Evolutionary conservation across 192 early-diverging fungal genomes (phyloP).

Genomic region (Podila minutissima): DNA sequence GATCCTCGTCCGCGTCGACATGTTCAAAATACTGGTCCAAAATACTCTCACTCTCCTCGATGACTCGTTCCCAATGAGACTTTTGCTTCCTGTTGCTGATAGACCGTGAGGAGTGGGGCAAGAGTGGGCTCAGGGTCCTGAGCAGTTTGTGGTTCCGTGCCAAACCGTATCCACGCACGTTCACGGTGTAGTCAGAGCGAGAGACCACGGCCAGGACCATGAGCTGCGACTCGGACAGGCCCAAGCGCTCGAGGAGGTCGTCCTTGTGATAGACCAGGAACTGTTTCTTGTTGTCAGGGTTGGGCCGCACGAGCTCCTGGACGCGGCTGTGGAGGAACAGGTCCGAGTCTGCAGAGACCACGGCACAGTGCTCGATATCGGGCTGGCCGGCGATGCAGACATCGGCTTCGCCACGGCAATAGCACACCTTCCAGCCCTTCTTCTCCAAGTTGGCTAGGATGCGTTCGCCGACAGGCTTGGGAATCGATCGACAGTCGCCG

Average conservation of each 20-base stretch:
- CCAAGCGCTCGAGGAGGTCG: background rate
- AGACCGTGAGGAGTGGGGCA: background rate
- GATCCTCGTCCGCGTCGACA: background rate
- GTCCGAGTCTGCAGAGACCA: conserved; percentile 2
- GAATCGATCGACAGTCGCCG: background rate
- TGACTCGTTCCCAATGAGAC: background rate
- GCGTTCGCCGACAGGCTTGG: background rate
- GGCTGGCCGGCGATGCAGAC: background rate
- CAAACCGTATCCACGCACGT: background rate
- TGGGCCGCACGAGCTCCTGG: background rate
- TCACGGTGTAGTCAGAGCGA: background rate
- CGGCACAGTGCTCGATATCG: background rate
- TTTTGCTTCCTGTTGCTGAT: background rate
- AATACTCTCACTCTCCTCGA: conserved; percentile 1
- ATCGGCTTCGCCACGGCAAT: background rate
- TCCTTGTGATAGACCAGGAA: background rate
- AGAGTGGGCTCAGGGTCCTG: background rate
- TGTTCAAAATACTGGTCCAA: conserved; percentile 1
- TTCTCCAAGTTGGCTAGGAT: background rate
- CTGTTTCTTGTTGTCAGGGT: background rate
- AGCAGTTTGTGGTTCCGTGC: background rate
- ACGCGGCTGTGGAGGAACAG: background rate
- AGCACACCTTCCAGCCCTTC: background rate
- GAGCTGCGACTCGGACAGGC: background rate
- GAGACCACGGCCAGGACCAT: background rate